These are phyloP conservation scores for Monosporascus sp. DNA, from an alignment of 2,329 filamentous ascomycete genomes.

Conservation along the genomic window DNA sequence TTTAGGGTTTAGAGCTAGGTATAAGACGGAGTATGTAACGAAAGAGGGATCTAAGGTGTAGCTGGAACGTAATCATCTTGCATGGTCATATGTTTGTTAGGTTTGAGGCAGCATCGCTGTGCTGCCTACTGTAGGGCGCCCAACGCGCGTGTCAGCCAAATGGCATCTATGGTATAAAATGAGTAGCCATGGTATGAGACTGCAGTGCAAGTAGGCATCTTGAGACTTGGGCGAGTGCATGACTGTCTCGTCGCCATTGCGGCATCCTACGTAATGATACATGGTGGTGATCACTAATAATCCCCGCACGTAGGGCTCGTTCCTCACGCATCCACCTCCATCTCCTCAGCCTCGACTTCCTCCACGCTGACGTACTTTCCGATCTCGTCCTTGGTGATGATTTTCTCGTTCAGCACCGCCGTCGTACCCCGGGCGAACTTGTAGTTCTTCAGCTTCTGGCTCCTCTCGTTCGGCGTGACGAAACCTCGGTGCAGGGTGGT, in stretches of 20 bases:
- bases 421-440: constrained; percentile 89
- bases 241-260: not conserved
- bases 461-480: constrained; percentile 87
- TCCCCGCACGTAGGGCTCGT: not conserved
- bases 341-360: constrained; percentile 69
- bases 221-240: not conserved
- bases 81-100: not conserved
- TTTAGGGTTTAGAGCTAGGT: too few relatives aligned
- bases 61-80: not conserved
- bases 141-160: not conserved
- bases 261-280: not conserved
- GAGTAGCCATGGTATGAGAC: not conserved
- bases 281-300: not conserved
- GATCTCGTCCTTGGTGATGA: constrained; percentile 91
- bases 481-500: constrained; percentile 90
- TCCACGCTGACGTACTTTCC: constrained; percentile 91
- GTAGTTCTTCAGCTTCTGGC: constrained; percentile 90
- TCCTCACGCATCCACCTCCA: constrained; percentile 62
- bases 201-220: not conserved
- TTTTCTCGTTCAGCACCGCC: constrained; percentile 89
- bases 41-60: not conserved
- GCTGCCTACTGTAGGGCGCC: not conserved
- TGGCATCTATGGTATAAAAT: not conserved
- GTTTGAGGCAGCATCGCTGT: not conserved
- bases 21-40: too few relatives aligned